Evolutionary conservation across 768 basidiomycete genomes (phyloP), one percentile per base, ranked within the genome.

Genomic region (Boletus rex-veris): DNA sequence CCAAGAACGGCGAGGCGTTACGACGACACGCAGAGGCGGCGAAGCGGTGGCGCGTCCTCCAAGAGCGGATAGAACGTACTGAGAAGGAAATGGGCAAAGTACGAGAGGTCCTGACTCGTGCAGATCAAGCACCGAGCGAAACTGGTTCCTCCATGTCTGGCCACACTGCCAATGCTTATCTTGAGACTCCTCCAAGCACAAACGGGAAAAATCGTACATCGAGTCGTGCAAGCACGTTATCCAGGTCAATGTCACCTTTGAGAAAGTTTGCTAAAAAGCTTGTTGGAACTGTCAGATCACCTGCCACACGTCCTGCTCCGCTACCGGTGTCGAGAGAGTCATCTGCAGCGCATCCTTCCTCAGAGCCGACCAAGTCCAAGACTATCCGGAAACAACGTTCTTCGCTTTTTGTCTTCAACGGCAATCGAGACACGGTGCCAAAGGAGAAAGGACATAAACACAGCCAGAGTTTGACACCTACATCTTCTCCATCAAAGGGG

Each of bases 1-100:
- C 95, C 19, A 95, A 93, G 80, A 98, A 98, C 58, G 96, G 96
- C 1, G 96, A 98, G 74, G 92, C 92, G 33, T 73, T 98, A 45
- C 80, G 95, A 55, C 78, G 92, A 60, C 91, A 92, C 67, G 88
- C 89, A 3, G 95, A 97, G 64, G 92, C 92, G 57, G 88, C 86
- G 18, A 84, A 88, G 60, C 80, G 92, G 45, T 97, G 93, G 93
- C 80, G 80, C 56, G 84, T 80, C 59, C 74, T 97, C 33, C 80
- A 80, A 57, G 90, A 92, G 50, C 82, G 90, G 47, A 92, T 97
- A 61, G 64, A 79, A 19, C 77, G 89, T 52, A 90, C 91, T 11
- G 92, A 95, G 60, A 72, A 76, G 26, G 92, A 94, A 58, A 90
- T 97, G 89, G 85, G 87, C 56, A 75, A 67, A 52, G 81, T 83